Percentiles rank a stretch among this genome's conserved stretches.
These are phyloP conservation scores for Cordyceps tenuipes DNA, from an alignment of 2,329 filamentous ascomycete genomes.

Conservation along the genomic window DNA sequence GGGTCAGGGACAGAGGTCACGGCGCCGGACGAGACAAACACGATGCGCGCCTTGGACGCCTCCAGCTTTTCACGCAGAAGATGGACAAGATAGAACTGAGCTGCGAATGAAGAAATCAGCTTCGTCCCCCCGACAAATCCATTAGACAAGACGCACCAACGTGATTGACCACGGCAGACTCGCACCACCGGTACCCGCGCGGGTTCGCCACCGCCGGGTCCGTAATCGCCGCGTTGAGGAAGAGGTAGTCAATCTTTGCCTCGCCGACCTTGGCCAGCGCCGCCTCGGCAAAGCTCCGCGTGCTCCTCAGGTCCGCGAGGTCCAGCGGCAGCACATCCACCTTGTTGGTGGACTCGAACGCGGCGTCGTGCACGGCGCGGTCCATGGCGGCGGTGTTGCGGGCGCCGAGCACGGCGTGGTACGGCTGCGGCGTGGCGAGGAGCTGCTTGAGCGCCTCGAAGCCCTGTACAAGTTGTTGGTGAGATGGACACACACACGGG, in stretches of 20 bases:
- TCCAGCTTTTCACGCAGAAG: constrained; percentile 40
- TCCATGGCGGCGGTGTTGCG: constrained; percentile 34
- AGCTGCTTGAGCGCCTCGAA: constrained; percentile 46
- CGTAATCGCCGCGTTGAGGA: constrained; percentile 41
- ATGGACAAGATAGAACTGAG: constrained; percentile 46
- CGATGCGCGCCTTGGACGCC: constrained; percentile 36
- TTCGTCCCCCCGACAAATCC: no score
- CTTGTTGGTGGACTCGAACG: constrained; percentile 32
- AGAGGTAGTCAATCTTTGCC: constrained; percentile 37
- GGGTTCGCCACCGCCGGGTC: constrained; percentile 27
- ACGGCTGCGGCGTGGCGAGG: constrained; percentile 34
- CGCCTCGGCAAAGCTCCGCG: constrained; percentile 39
- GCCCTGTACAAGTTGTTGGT: constrained; percentile 27
- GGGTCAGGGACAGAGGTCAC: constrained; percentile 29
- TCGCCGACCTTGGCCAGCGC: constrained; percentile 33
- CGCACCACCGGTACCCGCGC: constrained; percentile 40
- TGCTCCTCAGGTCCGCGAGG: constrained; percentile 34
- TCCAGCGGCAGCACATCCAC: constrained; percentile 41
- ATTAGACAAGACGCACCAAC: constrained; percentile 28
- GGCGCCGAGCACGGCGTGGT: constrained; percentile 41
- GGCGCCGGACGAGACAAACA: constrained; percentile 44
- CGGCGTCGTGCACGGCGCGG: constrained; percentile 33
- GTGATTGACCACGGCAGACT: constrained; percentile 43
- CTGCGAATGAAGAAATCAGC: constrained; percentile 20
- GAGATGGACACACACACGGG: no score